Evolutionary conservation across 1,284 basidiomycete genomes (phyloP).

Genomic region (Cutaneotrichosporon cutaneum): DNA sequence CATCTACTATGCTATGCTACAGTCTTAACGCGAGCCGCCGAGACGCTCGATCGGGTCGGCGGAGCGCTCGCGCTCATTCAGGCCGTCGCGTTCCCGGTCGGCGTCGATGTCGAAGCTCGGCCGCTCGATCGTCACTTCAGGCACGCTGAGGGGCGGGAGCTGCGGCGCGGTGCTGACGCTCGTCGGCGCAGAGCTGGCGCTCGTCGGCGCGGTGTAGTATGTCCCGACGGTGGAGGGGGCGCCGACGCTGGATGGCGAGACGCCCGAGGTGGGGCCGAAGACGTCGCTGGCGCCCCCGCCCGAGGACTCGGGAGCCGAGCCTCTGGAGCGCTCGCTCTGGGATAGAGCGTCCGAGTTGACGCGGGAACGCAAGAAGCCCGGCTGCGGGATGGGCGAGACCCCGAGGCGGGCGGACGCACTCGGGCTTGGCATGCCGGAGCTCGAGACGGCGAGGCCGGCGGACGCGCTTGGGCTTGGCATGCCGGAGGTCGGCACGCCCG

Average conservation of each 20-base stretch:
- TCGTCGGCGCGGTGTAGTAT: not conserved
- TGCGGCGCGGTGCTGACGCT: not conserved
- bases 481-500: not conserved
- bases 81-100: not conserved
- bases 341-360: not conserved
- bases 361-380: not conserved
- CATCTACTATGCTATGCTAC: not conserved
- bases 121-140: slow-evolving; percentile 19
- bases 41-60: not conserved
- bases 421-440: not conserved
- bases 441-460: not conserved
- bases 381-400: slow-evolving; percentile 2
- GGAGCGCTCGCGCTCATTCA: too few species aligned
- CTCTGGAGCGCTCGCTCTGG: too few species aligned
- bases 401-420: not conserved
- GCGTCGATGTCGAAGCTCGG: slow-evolving; percentile 17
- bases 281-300: slow-evolving; percentile 8
- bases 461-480: not conserved
- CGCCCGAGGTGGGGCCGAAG: slow-evolving; percentile 10
- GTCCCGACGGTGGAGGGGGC: slow-evolving; percentile 10
- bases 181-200: not conserved
- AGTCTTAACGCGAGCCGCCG: not conserved
- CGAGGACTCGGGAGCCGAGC: not conserved
- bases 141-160: slow-evolving; percentile 2
- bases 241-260: not conserved